Base-by-base conservation (phyloP, 2,329 filamentous ascomycete species). In the Neopestalotiopsis sp. region DNA sequence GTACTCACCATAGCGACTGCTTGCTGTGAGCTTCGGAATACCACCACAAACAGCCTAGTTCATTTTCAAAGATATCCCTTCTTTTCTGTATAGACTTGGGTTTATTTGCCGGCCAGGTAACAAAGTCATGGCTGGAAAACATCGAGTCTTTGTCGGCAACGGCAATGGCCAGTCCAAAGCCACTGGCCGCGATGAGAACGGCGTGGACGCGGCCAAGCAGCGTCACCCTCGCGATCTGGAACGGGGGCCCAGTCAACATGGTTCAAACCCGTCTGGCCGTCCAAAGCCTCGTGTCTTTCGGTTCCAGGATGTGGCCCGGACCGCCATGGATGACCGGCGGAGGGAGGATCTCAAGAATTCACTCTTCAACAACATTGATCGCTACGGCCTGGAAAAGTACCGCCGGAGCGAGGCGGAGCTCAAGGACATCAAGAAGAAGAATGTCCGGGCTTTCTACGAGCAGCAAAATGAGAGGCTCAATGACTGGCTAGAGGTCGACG, bases 401-500 rank as follows among this genome's bases (percentile, higher is more conserved):
- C 78, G 86, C 24, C 87, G 86, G 74, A 83, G 78, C 45, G 82
- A 61, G n/a, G 40, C 53, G 3, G 65, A 67, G 14, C 65, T 67
- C 7, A 87, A 88, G 76, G 74, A 73, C 7, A 86, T 89, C 69
- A 82, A 84, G 73, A 82, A 84, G 68, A 88, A 88, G 74, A 83
- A 84, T 59, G 73, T 89, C n/a, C 80, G 84, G 17, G 71, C 76
- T 3, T 90, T 88, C 73, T 90, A 89, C 76, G 80, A 86, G 70
- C 79, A 79, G 14, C 87, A 89, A 73, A 90, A 90, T 70, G 78
- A 81, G 10, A 78, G 83, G 1, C 74, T 89, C 12, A 86, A 89
- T 70, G 87, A 88, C 71, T 89, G 87, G 87, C 76, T 88, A 12
- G 86, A 89, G 75, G 86, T 89, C 42, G 87, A 89, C 75, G 84